A percentile compares a stretch with the other conserved stretches of the same genome.
Evolutionary conservation across 495 filamentous ascomycete genomes (phyloP).

Genomic region (Amniculicola lignicola): DNA sequence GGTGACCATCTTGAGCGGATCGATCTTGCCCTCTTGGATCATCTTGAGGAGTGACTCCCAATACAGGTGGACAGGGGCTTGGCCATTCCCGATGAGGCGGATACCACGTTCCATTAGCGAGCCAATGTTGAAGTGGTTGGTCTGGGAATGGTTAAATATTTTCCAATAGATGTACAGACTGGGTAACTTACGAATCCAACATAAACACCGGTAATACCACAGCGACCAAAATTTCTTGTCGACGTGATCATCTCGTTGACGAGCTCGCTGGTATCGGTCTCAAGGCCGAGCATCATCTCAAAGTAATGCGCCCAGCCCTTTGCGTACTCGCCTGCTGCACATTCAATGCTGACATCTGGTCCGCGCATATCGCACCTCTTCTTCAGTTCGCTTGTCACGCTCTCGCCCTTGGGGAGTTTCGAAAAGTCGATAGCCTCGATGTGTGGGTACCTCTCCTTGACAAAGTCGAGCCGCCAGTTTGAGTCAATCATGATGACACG

Average conservation of each 20-base stretch:
- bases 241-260: slow-evolving; percentile 83
- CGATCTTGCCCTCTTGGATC: slow-evolving; percentile 67
- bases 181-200: slow-evolving; percentile 67
- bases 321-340: slow-evolving; percentile 79
- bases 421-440: slow-evolving; percentile 60
- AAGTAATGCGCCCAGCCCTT: slow-evolving; percentile 80
- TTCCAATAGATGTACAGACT: not conserved
- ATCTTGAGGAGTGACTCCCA: slow-evolving; percentile 70
- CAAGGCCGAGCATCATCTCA: slow-evolving; percentile 67
- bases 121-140: slow-evolving; percentile 80
- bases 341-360: slow-evolving; percentile 78
- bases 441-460: slow-evolving; percentile 61
- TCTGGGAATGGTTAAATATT: slow-evolving; percentile 44
- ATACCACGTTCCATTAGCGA: slow-evolving; percentile 85
- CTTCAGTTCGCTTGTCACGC: slow-evolving; percentile 68
- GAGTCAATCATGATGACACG: slow-evolving; percentile 80
- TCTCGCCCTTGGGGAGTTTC: slow-evolving; percentile 51
- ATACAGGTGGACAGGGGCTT: slow-evolving; percentile 80
- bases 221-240: slow-evolving; percentile 70
- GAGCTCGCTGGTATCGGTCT: slow-evolving; percentile 85
- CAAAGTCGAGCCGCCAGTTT: slow-evolving; percentile 69
- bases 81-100: slow-evolving; percentile 76
- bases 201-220: slow-evolving; percentile 78
- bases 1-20: slow-evolving; percentile 75
- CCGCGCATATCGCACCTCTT: slow-evolving; percentile 65